Evolutionary conservation across 2,329 filamentous ascomycete genomes (phyloP), one percentile per base, ranked within the genome.

Genomic region (Fusarium sp.): DNA sequence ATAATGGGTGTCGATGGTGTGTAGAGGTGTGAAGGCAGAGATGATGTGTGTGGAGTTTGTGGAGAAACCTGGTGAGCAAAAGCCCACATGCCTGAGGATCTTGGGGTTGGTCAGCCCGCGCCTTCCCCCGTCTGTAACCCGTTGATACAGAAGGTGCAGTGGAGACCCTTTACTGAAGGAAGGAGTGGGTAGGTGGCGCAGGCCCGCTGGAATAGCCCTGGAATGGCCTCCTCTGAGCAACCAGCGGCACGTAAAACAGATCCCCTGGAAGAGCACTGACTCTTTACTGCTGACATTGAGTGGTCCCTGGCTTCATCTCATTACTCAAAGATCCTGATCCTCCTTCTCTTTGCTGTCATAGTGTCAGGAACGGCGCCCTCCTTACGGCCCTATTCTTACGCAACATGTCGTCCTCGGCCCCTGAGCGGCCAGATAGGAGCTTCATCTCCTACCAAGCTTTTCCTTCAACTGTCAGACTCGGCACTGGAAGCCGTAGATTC

Each of bases 301-400:
- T 58, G 35, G 25, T 58, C 52, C 23, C 20, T 54, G 45, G 48
- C 43, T 25, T 39, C 43, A 56, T 56, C n/a, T 43, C 35, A 56
- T 64, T 43, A 41, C 61, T 64, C 61, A 25, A 25, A 43, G 39
- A 13, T 60, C 32, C 58, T 41, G 27, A 61, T 48, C 39, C 58
- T 13, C 41, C 25, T 35, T 48, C 59, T 41, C 58, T 48, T 48
- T 68, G 37, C 59, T 58, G 48, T 60, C 64, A 66, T 66, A 50
- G 65, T 48, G 48, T 41, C 45, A 75, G 64, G 45, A 64, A 74
- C 71, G 68, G 68, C 67, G 67, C 54, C 58, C 48, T 39, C 61
- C 66, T 54, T 18, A 23, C 52, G 68, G 54, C 68, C 23, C 59
- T 65, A 54, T 50, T 70, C 27, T 23, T 68, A 58, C 16, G 32